Conservation (phyloP, 108 stramenopile species). For the Chaetoceros tenuissimus region DNA sequence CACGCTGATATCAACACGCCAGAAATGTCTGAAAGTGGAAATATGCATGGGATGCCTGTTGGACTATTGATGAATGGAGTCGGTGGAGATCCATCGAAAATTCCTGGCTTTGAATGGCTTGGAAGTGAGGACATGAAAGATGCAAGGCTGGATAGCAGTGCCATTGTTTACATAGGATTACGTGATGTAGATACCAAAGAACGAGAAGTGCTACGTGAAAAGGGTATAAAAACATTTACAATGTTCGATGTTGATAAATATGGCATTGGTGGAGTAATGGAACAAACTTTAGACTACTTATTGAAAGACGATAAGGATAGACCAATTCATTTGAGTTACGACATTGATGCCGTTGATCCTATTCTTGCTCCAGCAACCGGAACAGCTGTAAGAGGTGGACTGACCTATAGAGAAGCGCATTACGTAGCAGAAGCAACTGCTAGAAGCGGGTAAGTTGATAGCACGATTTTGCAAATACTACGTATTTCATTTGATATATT, state of each 20-base stretch:
- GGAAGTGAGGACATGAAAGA: slow-evolving; percentile 25
- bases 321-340: slow-evolving; percentile 86
- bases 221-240: slow-evolving; percentile 81
- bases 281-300: slow-evolving; percentile 85
- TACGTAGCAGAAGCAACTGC: slow-evolving; percentile 90
- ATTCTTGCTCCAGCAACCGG: slow-evolving; percentile 95
- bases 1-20: slow-evolving; percentile 99
- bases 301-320: slow-evolving; percentile 49
- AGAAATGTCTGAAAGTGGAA: slow-evolving; percentile 80
- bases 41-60: slow-evolving; percentile 99
- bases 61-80: slow-evolving; percentile 86
- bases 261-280: slow-evolving; percentile 97
- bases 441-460: no score
- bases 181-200: slow-evolving; percentile 93
- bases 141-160: slow-evolving; percentile 55
- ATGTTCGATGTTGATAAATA: slow-evolving; percentile 96
- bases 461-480: no score
- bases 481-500: background rate
- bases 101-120: slow-evolving; percentile 92
- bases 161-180: slow-evolving; percentile 94
- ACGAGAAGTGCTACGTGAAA: slow-evolving; percentile 61
- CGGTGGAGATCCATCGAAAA: slow-evolving; percentile 48
- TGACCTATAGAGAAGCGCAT: slow-evolving; percentile 97
- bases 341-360: slow-evolving; percentile 98
- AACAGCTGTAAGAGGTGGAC: slow-evolving; percentile 93